Conservation (phyloP, 345 rosid genomes). For the Gossypium stocksii region DNA sequence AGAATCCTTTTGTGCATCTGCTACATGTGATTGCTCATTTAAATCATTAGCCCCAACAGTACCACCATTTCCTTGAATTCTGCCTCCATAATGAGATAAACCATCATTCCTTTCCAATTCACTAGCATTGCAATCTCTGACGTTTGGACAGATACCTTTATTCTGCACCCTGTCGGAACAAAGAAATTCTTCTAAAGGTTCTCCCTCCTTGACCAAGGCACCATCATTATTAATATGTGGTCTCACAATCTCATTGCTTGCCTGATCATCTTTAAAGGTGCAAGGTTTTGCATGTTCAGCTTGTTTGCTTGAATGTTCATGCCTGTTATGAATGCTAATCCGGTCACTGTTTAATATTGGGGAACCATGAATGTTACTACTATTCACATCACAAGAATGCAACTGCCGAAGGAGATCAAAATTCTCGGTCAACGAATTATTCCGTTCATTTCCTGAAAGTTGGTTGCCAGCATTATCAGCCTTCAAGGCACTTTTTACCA, state of each 20-base stretch:
- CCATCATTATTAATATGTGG: slow-evolving; percentile 7
- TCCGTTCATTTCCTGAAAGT: slow-evolving; percentile 9
- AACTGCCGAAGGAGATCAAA: slow-evolving; percentile 16
- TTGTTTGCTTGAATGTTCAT: slow-evolving; percentile 17
- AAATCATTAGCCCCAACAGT: slow-evolving; percentile 18
- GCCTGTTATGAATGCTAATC: slow-evolving; percentile 11
- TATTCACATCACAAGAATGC: slow-evolving; percentile 15
- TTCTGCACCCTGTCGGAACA: slow-evolving; percentile 3
- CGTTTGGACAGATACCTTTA: slow-evolving; percentile 19
- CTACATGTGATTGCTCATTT: slow-evolving; percentile 12
- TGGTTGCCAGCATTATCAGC: slow-evolving; percentile 11
- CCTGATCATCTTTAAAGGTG: slow-evolving; percentile 11
- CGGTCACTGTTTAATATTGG: slow-evolving; percentile 16
- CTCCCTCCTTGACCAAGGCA: slow-evolving; percentile 13
- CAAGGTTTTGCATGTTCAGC: slow-evolving; percentile 23
- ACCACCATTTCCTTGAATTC: slow-evolving; percentile 22
- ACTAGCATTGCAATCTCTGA: slow-evolving; percentile 18
- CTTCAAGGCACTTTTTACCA: slow-evolving; percentile 19
- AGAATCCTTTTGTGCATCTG: slow-evolving; percentile 23
- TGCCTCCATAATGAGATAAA: slow-evolving; percentile 16
- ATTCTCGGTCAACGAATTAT: slow-evolving; percentile 6
- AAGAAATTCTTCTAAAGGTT: slow-evolving; percentile 22
- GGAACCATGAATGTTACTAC: neutral
- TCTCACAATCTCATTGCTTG: slow-evolving; percentile 15
- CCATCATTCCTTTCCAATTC: slow-evolving; percentile 23